Conservation (phyloP, 306 rosid species). For the Vigna hirtella region DNA sequence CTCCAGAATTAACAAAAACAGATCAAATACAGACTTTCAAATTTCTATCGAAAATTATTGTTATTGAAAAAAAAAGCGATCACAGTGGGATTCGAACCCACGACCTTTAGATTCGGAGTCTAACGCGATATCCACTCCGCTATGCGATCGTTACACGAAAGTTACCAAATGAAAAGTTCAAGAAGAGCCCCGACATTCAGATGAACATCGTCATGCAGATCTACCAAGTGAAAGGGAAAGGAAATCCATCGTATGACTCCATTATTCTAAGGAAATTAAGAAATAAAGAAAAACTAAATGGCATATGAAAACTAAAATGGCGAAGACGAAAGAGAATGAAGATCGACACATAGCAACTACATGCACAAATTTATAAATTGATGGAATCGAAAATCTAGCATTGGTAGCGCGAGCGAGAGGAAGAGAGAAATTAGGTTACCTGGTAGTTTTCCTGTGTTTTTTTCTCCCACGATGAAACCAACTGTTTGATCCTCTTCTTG, state of each 20-base stretch:
- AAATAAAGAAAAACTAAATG: not conserved
- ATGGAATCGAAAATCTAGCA: not conserved
- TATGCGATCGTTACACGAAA: conserved; percentile 63
- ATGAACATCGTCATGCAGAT: conserved; percentile 2
- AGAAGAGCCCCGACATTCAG: not conserved
- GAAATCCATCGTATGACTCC: not conserved
- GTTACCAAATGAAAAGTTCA: not conserved
- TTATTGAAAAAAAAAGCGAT: conserved; percentile 37
- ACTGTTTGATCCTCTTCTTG: not conserved
- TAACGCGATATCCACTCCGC: conserved; percentile 99
- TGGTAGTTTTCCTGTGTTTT: conserved; percentile 21
- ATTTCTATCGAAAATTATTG: not conserved
- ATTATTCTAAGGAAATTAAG: not conserved
- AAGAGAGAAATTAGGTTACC: conserved; percentile 30
- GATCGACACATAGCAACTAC: not conserved
- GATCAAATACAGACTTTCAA: not conserved
- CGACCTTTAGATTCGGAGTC: conserved; percentile 99
- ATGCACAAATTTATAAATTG: not conserved
- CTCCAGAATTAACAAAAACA: not conserved
- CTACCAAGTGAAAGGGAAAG: conserved; percentile 17
- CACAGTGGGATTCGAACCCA: conserved; percentile 99
- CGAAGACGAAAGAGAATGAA: conserved; percentile 25
- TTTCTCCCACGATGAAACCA: conserved; percentile 26
- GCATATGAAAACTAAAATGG: not conserved
- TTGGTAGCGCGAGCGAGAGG: not conserved